phyloP scores from a whole-genome alignment of 495 filamentous ascomycete genomes.

The Astrothelium subdiscretum region DNA sequence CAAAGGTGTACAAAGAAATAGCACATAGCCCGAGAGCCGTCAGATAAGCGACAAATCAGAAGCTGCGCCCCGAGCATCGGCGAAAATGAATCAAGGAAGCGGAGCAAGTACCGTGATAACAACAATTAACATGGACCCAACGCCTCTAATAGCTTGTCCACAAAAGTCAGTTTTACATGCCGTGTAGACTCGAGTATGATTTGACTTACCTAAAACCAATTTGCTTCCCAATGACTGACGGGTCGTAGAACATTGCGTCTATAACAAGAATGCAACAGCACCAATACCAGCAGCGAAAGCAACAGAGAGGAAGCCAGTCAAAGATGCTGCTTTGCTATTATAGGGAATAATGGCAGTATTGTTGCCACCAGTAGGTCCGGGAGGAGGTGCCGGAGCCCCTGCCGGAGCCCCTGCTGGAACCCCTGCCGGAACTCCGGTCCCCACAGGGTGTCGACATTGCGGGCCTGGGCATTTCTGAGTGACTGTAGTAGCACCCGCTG shows the following conservation, averaged over 20 bases:
- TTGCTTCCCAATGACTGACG: too few species aligned
- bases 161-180: not conserved
- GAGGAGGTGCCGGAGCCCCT: not conserved
- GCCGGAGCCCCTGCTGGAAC: not conserved
- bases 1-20: not conserved
- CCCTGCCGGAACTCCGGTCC: not conserved
- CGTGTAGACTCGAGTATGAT: too few species aligned
- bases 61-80: not conserved
- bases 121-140: not conserved
- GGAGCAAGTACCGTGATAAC: not conserved
- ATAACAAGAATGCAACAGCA: not conserved
- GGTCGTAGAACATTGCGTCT: too few species aligned
- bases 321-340: not conserved
- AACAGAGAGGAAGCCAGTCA: not conserved
- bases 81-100: not conserved
- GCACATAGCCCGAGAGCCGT: not conserved
- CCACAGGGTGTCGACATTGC: not conserved
- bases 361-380: not conserved
- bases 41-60: not conserved
- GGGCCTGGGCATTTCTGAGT: constrained; percentile 2
- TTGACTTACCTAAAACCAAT: too few species aligned
- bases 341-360: not conserved
- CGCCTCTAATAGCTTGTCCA: not conserved
- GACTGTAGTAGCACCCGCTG: not conserved
- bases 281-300: not conserved